Base-by-base conservation (phyloP, 164 flowering plant species). In the Tetrastigma voinierianum region DNA sequence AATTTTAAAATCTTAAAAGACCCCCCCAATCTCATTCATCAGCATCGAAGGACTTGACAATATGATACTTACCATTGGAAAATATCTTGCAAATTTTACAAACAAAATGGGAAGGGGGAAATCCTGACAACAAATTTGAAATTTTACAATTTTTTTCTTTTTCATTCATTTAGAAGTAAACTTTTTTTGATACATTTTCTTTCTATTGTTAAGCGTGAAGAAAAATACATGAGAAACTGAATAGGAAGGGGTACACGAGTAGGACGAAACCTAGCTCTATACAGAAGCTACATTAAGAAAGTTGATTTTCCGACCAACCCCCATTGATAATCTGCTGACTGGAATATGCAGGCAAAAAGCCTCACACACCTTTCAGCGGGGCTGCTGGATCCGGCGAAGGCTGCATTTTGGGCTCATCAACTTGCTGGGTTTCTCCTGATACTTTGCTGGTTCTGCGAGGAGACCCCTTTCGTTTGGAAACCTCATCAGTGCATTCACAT, bases 371-470 rank as follows among this genome's bases (percentile, higher is more conserved):
- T 11, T 64, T 78, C 67, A 84, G 52, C 84, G 90, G 10, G 91
- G 92, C 54, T 76, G 74, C 52, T 71, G 72, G 61, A 77, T 73
- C 57, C 49, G 72, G 2, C 82, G 84, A 53, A 78, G 77, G 70
- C 77, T 77, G 75, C 59, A 64, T 55, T 77, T 86, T 0, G 86
- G 79, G 73, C 78, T 81, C 45, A 74, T 59, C 10, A 51, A 20
- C 73, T 82, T 81, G 15, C 72, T 76, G 18, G 86, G 78, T 67
- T 83, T 88, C 80, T 86, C 89, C 24, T 55, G 61, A 73, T 78
- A 77, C 68, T 77, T 86, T 1, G 80, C 64, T 12, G 74, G 68
- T 10, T 72, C 80, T 40, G 63, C 46, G 7, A 66, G 45, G 23
- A 59, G 54, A 19, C 69, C 68, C 53, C 62, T 67, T 18, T 66